phyloP scores from a whole-genome alignment of 495 filamentous ascomycete genomes.

The Penicillium herquei region DNA sequence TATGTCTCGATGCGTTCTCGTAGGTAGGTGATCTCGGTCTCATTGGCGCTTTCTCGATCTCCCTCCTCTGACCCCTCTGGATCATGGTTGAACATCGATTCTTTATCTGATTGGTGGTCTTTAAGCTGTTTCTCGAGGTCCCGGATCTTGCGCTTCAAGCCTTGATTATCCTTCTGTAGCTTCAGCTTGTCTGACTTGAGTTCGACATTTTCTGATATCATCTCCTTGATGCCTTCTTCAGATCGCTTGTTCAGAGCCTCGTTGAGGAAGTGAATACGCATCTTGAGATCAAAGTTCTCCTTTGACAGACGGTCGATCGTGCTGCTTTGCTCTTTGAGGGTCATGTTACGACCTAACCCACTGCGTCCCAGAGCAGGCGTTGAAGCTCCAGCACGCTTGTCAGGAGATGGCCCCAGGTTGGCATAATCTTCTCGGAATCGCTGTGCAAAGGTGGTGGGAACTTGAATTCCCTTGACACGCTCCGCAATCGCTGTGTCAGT shows the following conservation, averaged over 20 bases:
- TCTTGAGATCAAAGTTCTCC: conserved; percentile 92
- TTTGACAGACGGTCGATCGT: conserved; percentile 95
- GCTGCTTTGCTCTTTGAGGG: conserved; percentile 93
- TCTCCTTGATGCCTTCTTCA: conserved; percentile 94
- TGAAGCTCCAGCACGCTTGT: conserved; percentile 48
- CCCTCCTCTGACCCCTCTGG: conserved; percentile 61
- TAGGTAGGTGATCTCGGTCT: conserved; percentile 81
- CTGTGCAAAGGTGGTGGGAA: conserved; percentile 83
- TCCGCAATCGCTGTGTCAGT: conserved; percentile 88
- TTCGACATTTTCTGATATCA: conserved; percentile 96
- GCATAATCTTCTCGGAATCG: conserved; percentile 68
- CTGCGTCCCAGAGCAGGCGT: conserved; percentile 57
- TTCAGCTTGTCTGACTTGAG: conserved; percentile 85
- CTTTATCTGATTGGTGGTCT: conserved; percentile 57
- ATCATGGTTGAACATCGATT: conserved; percentile 58
- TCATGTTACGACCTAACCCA: conserved; percentile 69
- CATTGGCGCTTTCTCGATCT: conserved; percentile 49
- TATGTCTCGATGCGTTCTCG: conserved; percentile 81
- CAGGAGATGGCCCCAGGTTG: conserved; percentile 54
- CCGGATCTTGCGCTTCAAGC: conserved; percentile 70
- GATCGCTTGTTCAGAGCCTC: conserved; percentile 89
- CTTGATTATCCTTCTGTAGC: conserved; percentile 83
- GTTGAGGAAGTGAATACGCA: conserved; percentile 95
- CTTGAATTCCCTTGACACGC: conserved; percentile 81
- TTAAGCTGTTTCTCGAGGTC: conserved; percentile 84